Evolutionary conservation across 768 basidiomycete species (phyloP).

Genomic region (Kondoa subrosea): DNA sequence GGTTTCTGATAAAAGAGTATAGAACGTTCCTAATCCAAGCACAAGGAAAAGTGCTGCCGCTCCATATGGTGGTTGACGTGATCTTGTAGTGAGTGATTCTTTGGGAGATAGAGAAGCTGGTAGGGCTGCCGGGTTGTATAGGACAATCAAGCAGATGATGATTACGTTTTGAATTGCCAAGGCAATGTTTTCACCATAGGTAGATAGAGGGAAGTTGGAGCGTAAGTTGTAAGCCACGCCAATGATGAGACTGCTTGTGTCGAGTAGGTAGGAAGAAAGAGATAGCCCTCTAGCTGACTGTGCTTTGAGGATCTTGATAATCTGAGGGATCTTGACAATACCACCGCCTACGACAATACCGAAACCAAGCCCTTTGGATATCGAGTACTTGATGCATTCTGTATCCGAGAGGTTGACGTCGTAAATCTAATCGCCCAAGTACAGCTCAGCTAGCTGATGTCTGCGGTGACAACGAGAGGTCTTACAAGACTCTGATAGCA

Average conservation of each 20-base stretch:
- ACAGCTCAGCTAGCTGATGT: too few relatives aligned
- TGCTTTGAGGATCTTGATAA: conserved; percentile 57
- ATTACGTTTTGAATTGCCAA: conserved; percentile 34
- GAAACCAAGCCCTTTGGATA: conserved; percentile 82
- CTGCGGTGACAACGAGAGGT: conserved; percentile 17
- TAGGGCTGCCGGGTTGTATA: conserved; percentile 36
- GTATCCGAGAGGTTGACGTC: conserved; percentile 60
- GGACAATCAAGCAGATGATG: conserved; percentile 2
- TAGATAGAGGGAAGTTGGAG: conserved; percentile 80
- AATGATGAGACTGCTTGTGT: conserved; percentile 79
- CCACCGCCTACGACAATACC: conserved; percentile 74
- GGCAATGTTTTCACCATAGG: conserved; percentile 95
- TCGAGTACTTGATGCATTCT: conserved; percentile 71
- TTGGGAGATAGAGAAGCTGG: neutral
- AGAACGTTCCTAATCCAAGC: conserved; percentile 35
- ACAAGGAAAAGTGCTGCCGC: conserved; percentile 32
- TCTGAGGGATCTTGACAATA: conserved; percentile 90
- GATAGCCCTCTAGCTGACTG: conserved; percentile 74
- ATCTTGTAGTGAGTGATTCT: conserved; percentile 25
- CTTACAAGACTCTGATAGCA: conserved; percentile 20
- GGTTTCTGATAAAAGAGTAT: conserved; percentile 30
- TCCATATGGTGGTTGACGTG: conserved; percentile 12
- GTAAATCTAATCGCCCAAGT: too few relatives aligned
- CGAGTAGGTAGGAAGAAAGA: conserved; percentile 67
- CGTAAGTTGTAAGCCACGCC: conserved; percentile 71